Percentiles rank a stretch among this genome's conserved stretches.
Evolutionary conservation across 768 basidiomycete species (phyloP).

Genomic region (Lentinula boryana): DNA sequence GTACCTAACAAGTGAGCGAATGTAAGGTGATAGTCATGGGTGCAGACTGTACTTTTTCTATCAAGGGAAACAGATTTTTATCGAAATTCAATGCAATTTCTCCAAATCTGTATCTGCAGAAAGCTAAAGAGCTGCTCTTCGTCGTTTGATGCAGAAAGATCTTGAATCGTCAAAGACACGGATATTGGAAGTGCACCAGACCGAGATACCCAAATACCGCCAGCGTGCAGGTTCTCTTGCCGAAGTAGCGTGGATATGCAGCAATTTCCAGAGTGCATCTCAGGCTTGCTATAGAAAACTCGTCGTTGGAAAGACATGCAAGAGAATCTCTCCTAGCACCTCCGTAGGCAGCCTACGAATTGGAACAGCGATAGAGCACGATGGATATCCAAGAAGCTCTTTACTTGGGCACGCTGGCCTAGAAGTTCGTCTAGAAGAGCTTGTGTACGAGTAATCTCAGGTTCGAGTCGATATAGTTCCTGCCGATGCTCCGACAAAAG

Average conservation of each 20-base stretch:
- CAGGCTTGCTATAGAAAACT: slow-evolving; percentile 13
- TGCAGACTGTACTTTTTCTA: neutral
- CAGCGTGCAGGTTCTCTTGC: neutral
- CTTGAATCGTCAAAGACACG: neutral
- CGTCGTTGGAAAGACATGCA: slow-evolving; percentile 16
- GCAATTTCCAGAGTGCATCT: slow-evolving; percentile 17
- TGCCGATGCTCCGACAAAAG: neutral
- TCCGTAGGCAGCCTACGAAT: slow-evolving; percentile 19
- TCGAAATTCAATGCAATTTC: neutral
- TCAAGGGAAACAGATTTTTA: neutral
- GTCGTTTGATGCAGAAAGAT: neutral
- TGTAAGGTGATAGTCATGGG: neutral
- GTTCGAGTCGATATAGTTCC: neutral
- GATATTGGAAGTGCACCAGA: neutral
- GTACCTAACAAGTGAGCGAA: neutral
- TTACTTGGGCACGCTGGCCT: neutral
- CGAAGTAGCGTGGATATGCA: slow-evolving; percentile 6
- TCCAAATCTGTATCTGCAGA: too few relatives aligned
- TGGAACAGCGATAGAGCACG: slow-evolving; percentile 15
- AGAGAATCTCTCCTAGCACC: slow-evolving; percentile 19
- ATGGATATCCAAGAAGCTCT: slow-evolving; percentile 13
- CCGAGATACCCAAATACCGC: neutral
- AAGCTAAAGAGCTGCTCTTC: too few relatives aligned
- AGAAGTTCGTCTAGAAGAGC: neutral
- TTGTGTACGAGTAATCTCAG: neutral